Evolutionary conservation across 2,329 filamentous ascomycete genomes (phyloP).

Genomic region (Ophiocordyceps polyrhachis-furcata): DNA sequence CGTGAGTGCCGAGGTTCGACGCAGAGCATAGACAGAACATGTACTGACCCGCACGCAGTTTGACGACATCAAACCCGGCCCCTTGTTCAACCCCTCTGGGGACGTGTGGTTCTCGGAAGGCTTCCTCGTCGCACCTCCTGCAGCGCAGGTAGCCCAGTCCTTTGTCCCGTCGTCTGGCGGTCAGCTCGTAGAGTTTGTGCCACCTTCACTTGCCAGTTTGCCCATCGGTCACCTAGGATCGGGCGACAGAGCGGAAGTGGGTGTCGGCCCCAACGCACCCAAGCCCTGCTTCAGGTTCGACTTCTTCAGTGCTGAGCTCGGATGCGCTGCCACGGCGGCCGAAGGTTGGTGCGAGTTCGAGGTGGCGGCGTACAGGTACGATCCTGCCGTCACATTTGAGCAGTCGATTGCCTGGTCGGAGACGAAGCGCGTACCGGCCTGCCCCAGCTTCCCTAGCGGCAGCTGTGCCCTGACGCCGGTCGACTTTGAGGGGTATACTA

Average conservation of each 20-base stretch:
- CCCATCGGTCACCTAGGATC: slow-evolving; percentile 6
- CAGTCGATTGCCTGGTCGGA: slow-evolving; percentile 21
- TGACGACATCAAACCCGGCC: slow-evolving; percentile 16
- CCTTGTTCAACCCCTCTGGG: slow-evolving; percentile 19
- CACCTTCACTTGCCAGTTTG: slow-evolving; percentile 14
- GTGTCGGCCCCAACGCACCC: slow-evolving; percentile 18
- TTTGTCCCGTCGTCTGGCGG: slow-evolving; percentile 20
- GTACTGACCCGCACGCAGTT: slow-evolving; percentile 13
- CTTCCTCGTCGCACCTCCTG: slow-evolving; percentile 19
- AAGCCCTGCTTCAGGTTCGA: slow-evolving; percentile 21
- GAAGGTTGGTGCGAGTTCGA: slow-evolving; percentile 23
- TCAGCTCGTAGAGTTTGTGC: slow-evolving; percentile 21
- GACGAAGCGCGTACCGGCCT: slow-evolving; percentile 19
- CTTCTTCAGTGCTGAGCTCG: slow-evolving; percentile 19
- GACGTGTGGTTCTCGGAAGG: slow-evolving; percentile 24
- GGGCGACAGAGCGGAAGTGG: slow-evolving; percentile 19
- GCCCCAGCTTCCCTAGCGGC: slow-evolving; percentile 13
- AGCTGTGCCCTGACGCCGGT: slow-evolving; percentile 17
- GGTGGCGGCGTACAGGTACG: slow-evolving; percentile 21
- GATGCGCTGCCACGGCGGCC: slow-evolving; percentile 16
- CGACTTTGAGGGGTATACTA: slow-evolving; percentile 17
- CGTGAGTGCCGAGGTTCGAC: slow-evolving; percentile 10
- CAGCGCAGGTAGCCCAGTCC: slow-evolving; percentile 12
- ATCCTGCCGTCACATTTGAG: slow-evolving; percentile 13
- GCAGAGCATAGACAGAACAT: not conserved